Evolutionary conservation across 1,284 basidiomycete genomes (phyloP), one percentile per base, ranked within the genome.

Genomic region (Pholiota adiposa): DNA sequence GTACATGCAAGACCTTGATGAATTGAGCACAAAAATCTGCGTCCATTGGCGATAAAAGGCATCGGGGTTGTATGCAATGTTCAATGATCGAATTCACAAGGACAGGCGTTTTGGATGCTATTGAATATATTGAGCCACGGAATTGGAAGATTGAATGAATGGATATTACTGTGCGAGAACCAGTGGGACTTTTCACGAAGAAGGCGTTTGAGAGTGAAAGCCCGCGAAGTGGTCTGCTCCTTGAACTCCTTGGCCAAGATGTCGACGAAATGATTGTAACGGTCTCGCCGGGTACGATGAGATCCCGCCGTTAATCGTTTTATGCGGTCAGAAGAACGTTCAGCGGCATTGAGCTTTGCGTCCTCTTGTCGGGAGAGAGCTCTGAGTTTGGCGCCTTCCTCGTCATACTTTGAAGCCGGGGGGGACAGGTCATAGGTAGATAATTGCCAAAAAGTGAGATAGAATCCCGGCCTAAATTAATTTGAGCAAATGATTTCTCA

Each of bases 21-120:
- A 99, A 93, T 66, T 94, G 91, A 7, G 94, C 92, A 60, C 96
- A 94, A 66, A 91, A 99, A 56, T 97, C 90, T 9, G 97, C 97
- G 73, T 99, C 97, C 83, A 96, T 94, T 0, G 96, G 95, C 0
- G 96, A 97, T 14, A 98, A 79, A 38, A 97, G 80, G 60, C 92
- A 93, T 29, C 97, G 88, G 2, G 97, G 97, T 69, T 94, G 90
- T 64, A 99, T 85, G 73, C 97, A 99, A 70, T 96, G 87, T 71
- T 98, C 94, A 55, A 95, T 87, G 43, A 97, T 76, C 18, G 87
- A 79, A 31, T 83, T 78, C 23, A 86, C 83, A 41, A 93, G 77
- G 12, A 77, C 69, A 4, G 74, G 71, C 9, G 82, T 79, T 67
- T 83, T 86, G 19, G 82, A 77, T 49, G 75, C 85, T 80, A 71